Conservation (phyloP, 768 basidiomycete species). For the Xanthoconium stramineum region DNA sequence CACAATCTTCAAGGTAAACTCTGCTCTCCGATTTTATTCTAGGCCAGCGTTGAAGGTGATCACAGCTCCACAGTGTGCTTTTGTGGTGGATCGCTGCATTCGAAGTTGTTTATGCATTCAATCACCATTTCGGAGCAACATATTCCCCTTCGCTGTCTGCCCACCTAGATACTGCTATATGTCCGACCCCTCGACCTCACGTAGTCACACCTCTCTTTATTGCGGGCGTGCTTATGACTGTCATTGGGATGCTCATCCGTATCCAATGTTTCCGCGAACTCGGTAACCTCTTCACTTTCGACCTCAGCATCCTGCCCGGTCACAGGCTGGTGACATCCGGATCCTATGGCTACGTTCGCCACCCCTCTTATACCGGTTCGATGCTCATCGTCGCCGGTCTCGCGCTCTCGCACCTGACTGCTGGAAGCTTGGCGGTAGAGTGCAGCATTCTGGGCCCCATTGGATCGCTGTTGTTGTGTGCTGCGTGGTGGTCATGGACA, state of each 20-base stretch:
- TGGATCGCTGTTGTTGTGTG: constrained; percentile 36
- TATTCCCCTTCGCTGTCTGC: constrained; percentile 34
- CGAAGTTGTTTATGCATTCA: constrained; percentile 46
- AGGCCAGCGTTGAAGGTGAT: neutral
- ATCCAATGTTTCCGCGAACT: constrained; percentile 53
- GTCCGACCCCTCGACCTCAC: constrained; percentile 26
- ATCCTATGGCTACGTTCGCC: constrained; percentile 50
- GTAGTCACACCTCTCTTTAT: constrained; percentile 42
- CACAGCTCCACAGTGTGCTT: constrained; percentile 47
- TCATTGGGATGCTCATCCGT: constrained; percentile 46
- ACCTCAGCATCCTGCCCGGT: constrained; percentile 50
- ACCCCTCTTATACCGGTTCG: constrained; percentile 56
- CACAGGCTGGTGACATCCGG: constrained; percentile 52
- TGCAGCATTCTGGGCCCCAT: constrained; percentile 28
- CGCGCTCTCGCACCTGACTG: constrained; percentile 43
- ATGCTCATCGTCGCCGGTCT: constrained; percentile 47
- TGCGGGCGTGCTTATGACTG: constrained; percentile 41
- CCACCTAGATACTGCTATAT: constrained; percentile 33
- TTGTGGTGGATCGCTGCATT: constrained; percentile 49
- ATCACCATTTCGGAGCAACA: constrained; percentile 27
- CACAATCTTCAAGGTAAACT: constrained; percentile 48
- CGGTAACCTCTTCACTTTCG: constrained; percentile 56
- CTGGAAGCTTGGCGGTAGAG: constrained; percentile 47
- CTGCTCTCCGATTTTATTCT: neutral
- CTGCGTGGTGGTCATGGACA: constrained; percentile 49